Evolutionary conservation across 129 eudicot species (phyloP).

Genomic region (Silybum marianum): DNA sequence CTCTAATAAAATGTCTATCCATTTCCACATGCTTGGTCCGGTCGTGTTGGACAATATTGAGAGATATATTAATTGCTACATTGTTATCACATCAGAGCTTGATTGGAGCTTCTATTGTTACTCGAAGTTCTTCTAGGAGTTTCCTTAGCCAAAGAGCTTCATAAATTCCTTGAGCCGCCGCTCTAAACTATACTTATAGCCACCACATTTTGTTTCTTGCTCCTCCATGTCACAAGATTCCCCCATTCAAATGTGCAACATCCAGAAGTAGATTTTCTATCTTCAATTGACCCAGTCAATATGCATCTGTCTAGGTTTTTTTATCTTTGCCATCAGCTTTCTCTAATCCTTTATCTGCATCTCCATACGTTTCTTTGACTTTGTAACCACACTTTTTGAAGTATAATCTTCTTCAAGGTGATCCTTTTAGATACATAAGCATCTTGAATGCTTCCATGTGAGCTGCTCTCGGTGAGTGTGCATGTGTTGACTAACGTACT

Average conservation of each 20-base stretch:
- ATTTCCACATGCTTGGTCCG: neutral
- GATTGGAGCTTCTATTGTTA: neutral
- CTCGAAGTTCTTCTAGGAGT: neutral
- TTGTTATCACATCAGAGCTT: neutral
- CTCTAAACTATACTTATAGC: neutral
- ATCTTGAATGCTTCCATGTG: neutral
- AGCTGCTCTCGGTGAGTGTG: neutral
- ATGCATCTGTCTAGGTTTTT: neutral
- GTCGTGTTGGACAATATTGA: neutral
- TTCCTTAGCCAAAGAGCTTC: neutral
- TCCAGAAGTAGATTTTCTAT: neutral
- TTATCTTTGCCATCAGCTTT: neutral
- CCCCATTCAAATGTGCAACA: neutral
- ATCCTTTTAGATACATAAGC: neutral
- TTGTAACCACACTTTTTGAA: neutral
- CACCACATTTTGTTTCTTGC: neutral
- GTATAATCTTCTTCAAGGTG: neutral
- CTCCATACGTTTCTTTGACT: neutral
- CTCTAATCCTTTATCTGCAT: neutral
- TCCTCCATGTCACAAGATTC: neutral
- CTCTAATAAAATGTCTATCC: neutral
- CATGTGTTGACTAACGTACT: slow-evolving; percentile 1
- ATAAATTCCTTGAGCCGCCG: neutral
- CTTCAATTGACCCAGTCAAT: neutral
- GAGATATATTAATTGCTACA: neutral